phyloP scores from a whole-genome alignment of 2,329 filamentous ascomycete genomes.

The Epichloe coenophiala region DNA sequence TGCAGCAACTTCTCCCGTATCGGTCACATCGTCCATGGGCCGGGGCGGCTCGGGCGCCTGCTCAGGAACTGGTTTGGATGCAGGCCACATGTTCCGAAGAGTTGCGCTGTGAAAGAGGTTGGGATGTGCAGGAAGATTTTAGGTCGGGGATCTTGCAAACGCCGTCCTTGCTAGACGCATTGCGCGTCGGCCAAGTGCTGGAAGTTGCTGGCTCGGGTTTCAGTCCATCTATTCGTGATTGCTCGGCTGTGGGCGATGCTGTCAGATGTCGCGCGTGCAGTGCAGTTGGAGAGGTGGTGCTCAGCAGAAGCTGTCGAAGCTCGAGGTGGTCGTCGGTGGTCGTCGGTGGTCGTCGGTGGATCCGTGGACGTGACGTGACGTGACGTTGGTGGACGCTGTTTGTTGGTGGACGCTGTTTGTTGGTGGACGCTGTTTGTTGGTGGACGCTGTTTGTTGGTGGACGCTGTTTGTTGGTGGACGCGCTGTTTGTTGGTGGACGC shows the following conservation, averaged over 20 bases:
- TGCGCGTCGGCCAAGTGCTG: slow-evolving; percentile 3
- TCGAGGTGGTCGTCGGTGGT: not conserved
- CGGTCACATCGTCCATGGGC: slow-evolving; percentile 25
- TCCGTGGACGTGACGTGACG: not conserved
- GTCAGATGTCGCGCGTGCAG: not conserved
- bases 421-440: not conserved
- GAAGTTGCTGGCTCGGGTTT: not conserved
- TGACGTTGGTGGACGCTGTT: not conserved
- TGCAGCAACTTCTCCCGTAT: slow-evolving; percentile 23
- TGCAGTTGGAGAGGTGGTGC: not conserved
- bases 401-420: not conserved
- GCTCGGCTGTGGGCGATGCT: not conserved
- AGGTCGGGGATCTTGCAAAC: slow-evolving; percentile 1
- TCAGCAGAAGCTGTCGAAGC: not conserved
- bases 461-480: not conserved
- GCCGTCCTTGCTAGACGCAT: slow-evolving; percentile 7
- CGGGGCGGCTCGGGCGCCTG: slow-evolving; percentile 1
- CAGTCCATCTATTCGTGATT: not conserved
- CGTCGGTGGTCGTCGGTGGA: too few species aligned
- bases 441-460: not conserved
- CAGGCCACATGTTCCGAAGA: slow-evolving; percentile 25
- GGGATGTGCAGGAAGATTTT: not conserved
- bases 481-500: too few species aligned
- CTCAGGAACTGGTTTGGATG: not conserved
- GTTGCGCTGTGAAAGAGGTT: not conserved